Base-by-base conservation (phyloP, 139 green algal genomes). In the Chlorella sp. region DNA sequence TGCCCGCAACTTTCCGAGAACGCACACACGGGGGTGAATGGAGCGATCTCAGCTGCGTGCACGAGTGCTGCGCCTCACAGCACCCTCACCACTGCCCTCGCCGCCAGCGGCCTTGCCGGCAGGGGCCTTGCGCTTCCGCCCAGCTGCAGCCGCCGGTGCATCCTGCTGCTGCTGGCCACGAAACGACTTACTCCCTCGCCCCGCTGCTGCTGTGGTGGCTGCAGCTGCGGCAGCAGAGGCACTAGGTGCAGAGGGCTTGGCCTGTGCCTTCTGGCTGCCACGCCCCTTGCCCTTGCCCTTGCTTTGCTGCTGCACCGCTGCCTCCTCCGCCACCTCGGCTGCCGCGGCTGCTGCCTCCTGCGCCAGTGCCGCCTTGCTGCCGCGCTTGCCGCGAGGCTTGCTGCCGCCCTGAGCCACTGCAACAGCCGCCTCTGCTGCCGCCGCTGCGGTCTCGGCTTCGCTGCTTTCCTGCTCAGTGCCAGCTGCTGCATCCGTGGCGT, bases 91-190 rank as follows among this genome's bases (percentile, higher is more conserved):
- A 17, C 17, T 32, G 34, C 25, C 57, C 60, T n/a, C 38, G 26
- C 13, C 1, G 15, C 25, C 12, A 26, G 32, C 16, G 4, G 13
- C n/a, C 23, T 12, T 23, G 39, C 12, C 47, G 20, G 78, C 17
- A 56, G 57, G 75, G 36, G 57, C 64, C 64, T 75, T 84, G 79
- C 79, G 63, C 44, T 75, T 76, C 41, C 41, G 79, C 16, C 51
- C 74, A 56, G 15, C 41, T 21, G 38, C 70, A 11, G 38, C 25
- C 9, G 70, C 0, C 6, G 20, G 17, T 13, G 20, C 65, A 18
- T 7, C 65, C 11, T 39, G 6, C 65, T 72, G 26, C 41, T 55
- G 64, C 44, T 55, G 26, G 64, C 21, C 7, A 30, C 79, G 64
- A 65, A 62, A 75, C 0, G 20, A 11, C 18, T 60, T 62, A 28